Evolutionary conservation across 345 rosid species (phyloP).

Genomic region (Garcia nutans): DNA sequence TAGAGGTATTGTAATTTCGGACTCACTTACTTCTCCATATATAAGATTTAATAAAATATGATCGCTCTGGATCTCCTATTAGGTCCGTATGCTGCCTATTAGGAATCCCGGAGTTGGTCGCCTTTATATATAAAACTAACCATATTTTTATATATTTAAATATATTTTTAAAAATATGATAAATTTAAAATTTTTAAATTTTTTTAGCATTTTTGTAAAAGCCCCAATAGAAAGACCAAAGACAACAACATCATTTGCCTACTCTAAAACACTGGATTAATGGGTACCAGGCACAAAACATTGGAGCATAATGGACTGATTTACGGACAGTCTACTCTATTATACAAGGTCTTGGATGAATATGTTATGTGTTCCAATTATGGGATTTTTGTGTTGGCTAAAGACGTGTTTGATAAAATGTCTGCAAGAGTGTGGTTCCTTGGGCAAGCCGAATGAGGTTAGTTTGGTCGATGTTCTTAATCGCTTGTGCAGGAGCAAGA

Average conservation of each 20-base stretch:
- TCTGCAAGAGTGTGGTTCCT: constrained; percentile 20
- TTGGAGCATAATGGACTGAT: not conserved
- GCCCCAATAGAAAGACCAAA: not conserved
- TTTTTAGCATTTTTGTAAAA: too few relatives aligned
- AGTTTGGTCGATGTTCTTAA: constrained; percentile 10
- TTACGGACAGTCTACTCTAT: not conserved
- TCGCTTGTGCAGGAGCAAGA: constrained; percentile 16
- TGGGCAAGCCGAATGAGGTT: constrained; percentile 25
- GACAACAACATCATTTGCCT: too few relatives aligned
- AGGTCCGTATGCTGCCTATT: too few relatives aligned
- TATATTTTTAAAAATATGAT: too few relatives aligned
- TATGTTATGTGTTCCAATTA: constrained; percentile 27
- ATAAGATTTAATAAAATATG: too few relatives aligned
- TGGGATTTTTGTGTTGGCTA: constrained; percentile 20
- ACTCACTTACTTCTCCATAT: too few relatives aligned
- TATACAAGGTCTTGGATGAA: constrained; percentile 12
- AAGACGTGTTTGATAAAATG: constrained; percentile 20
- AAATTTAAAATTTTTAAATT: too few relatives aligned
- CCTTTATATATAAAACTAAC: too few relatives aligned
- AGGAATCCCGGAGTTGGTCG: too few relatives aligned
- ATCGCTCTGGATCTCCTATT: too few relatives aligned
- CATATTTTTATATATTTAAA: too few relatives aligned
- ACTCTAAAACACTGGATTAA: not conserved
- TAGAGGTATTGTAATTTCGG: too few relatives aligned
- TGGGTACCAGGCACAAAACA: not conserved